Evolutionary conservation across 345 rosid genomes (phyloP).

Genomic region (Diplotaxis tenuifolia): DNA sequence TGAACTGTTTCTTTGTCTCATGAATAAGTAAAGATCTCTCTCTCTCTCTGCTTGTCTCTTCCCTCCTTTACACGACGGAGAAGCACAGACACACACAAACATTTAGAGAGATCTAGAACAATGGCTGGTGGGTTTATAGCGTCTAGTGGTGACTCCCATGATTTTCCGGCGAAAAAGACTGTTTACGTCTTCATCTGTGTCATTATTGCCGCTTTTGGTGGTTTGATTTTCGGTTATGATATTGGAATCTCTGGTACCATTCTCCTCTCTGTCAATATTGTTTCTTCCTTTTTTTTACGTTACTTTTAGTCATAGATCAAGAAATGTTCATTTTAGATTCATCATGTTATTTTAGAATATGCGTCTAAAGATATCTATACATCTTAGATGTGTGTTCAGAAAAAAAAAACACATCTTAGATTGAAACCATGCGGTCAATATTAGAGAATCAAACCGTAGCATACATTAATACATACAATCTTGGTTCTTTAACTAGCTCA

Average conservation of each 20-base stretch:
- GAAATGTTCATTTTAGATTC: neutral
- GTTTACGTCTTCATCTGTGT: slow-evolving; percentile 42
- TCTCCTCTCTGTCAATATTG: neutral
- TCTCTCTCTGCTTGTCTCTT: slow-evolving; percentile 21
- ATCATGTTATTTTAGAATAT: neutral
- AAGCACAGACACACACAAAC: neutral
- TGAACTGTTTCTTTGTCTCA: neutral
- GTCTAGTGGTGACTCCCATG: slow-evolving; percentile 25
- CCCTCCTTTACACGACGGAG: slow-evolving; percentile 6
- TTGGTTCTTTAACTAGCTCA: neutral
- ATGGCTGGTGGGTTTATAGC: slow-evolving; percentile 39
- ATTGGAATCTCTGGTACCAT: slow-evolving; percentile 50
- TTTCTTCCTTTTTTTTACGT: neutral
- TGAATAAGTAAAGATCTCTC: slow-evolving; percentile 9
- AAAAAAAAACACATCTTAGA: neutral
- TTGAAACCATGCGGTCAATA: neutral
- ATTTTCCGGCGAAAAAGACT: slow-evolving; percentile 48
- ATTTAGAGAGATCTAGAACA: neutral
- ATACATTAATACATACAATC: neutral
- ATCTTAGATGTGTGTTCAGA: neutral
- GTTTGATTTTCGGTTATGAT: slow-evolving; percentile 65
- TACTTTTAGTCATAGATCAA: neutral
- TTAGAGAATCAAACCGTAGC: too few relatives aligned
- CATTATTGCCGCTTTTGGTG: slow-evolving; percentile 51
- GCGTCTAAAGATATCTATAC: neutral